Percentiles rank a stretch among this genome's conserved stretches.
Conservation (phyloP, 345 rosid species). For the Bruguiera sexangula region DNA sequence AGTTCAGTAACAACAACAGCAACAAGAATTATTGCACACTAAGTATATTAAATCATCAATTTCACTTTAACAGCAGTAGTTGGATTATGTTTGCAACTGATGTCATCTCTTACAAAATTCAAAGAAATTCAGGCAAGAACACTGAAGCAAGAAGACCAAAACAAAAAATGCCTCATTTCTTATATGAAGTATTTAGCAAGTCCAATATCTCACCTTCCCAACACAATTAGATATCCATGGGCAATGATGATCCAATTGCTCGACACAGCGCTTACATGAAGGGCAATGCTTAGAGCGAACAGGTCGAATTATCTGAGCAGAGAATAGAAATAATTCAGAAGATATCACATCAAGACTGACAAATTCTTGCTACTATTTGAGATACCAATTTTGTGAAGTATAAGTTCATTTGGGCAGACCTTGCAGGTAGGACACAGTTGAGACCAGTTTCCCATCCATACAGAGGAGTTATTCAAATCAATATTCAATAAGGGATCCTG, state of each 20-base stretch:
- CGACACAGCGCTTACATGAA: conserved; percentile 76
- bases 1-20: background rate
- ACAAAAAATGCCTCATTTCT: background rate
- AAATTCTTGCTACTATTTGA: background rate
- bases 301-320: conserved; percentile 82
- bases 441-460: conserved; percentile 92
- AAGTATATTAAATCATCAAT: too few species aligned
- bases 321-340: conserved; percentile 8
- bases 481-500: conserved; percentile 75
- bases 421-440: conserved; percentile 99
- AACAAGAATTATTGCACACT: background rate
- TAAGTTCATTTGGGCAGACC: conserved; percentile 42
- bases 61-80: too few species aligned
- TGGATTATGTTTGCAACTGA: too few species aligned
- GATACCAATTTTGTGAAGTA: background rate
- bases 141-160: background rate
- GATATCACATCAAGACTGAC: background rate
- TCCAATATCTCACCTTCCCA: conserved; percentile 66
- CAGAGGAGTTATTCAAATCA: conserved; percentile 62
- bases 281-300: conserved; percentile 96
- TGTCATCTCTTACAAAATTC: too few species aligned
- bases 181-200: background rate
- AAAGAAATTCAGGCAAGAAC: background rate
- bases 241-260: conserved; percentile 98
- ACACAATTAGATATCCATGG: conserved; percentile 99